Evolutionary conservation across 164 flowering plant species (phyloP).

Genomic region (Vitis amurensis): DNA sequence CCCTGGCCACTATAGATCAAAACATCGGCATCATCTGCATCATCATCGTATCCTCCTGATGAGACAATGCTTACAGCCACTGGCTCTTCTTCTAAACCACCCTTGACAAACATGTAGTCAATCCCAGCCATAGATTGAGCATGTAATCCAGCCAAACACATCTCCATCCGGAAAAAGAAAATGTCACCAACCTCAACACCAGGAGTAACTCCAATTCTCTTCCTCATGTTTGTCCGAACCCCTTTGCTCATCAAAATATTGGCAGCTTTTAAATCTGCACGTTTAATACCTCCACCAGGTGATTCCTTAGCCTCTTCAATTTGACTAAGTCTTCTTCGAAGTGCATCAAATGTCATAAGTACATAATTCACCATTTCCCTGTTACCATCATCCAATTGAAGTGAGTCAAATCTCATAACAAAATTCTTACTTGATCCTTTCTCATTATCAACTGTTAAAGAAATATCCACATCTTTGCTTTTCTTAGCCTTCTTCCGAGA

Average conservation of each 20-base stretch:
- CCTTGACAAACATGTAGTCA: constrained; percentile 40
- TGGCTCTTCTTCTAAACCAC: constrained; percentile 36
- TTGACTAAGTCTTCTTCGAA: constrained; percentile 37
- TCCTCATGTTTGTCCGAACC: constrained; percentile 38
- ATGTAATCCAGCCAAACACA: constrained; percentile 61
- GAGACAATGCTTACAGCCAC: constrained; percentile 61
- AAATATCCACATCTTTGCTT: not conserved
- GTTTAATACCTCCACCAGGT: constrained; percentile 20
- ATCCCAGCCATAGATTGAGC: constrained; percentile 58
- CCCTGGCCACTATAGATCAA: constrained; percentile 64
- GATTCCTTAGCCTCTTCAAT: constrained; percentile 33
- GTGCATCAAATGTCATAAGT: constrained; percentile 35
- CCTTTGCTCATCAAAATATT: constrained; percentile 36
- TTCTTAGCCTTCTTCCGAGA: constrained; percentile 1
- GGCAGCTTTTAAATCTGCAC: constrained; percentile 46
- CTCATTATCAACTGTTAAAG: not conserved
- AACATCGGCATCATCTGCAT: constrained; percentile 40
- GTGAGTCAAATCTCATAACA: not conserved
- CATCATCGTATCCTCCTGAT: constrained; percentile 55
- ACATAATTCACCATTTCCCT: constrained; percentile 28
- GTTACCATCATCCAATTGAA: constrained; percentile 20
- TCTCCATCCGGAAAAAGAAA: constrained; percentile 52
- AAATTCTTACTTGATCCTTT: not conserved
- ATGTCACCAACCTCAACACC: constrained; percentile 65
- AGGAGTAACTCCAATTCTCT: constrained; percentile 49